Conservation (phyloP, 495 filamentous ascomycete species). For the Penicillium argentinense region DNA sequence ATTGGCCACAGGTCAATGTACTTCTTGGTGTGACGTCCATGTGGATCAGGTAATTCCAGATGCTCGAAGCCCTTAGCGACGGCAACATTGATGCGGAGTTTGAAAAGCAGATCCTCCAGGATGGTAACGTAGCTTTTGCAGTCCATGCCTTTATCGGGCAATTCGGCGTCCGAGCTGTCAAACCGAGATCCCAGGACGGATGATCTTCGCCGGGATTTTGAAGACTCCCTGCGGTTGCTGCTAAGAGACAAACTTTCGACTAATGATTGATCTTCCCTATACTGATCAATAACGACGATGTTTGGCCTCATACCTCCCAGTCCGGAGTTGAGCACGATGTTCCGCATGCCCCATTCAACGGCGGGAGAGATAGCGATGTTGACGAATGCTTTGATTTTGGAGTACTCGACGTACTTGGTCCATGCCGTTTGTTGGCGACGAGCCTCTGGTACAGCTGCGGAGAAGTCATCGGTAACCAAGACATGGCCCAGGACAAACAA, state of each 20-base stretch:
- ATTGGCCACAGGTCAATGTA: constrained; percentile 91
- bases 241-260: constrained; percentile 40
- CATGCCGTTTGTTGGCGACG: constrained; percentile 77
- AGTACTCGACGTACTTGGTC: constrained; percentile 83
- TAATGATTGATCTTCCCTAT: constrained; percentile 55
- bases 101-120: constrained; percentile 75
- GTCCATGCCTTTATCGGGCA: constrained; percentile 60
- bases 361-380: constrained; percentile 79
- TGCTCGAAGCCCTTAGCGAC: constrained; percentile 80
- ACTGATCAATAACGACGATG: constrained; percentile 78
- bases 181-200: constrained; percentile 7
- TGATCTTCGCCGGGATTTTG: constrained; percentile 27
- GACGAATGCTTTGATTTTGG: constrained; percentile 87
- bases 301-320: constrained; percentile 91
- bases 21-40: constrained; percentile 62
- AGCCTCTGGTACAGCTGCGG: constrained; percentile 73
- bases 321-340: constrained; percentile 77
- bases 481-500: constrained; percentile 86
- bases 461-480: constrained; percentile 81
- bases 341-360: constrained; percentile 83
- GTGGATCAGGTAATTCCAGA: constrained; percentile 64
- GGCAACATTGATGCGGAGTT: constrained; percentile 81
- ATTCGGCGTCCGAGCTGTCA: constrained; percentile 39
- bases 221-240: constrained; percentile 25
- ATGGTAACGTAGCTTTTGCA: constrained; percentile 76